These are phyloP conservation scores for Nakazawaea molendinolei DNA, from an alignment of 805 yeast genomes.

Conservation along the genomic window DNA sequence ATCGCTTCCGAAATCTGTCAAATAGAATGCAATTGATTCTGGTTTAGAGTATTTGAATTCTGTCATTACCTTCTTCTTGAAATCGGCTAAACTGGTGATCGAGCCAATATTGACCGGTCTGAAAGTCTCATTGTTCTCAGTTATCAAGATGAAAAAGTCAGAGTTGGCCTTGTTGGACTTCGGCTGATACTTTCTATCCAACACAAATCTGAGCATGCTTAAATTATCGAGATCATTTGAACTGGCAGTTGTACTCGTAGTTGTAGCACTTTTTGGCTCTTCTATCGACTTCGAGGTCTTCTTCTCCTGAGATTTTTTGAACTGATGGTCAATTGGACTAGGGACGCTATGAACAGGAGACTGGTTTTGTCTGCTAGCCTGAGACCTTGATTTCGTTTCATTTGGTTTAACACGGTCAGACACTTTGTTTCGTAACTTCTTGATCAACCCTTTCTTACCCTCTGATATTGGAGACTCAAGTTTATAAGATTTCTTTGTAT, in stretches of 20 bases:
- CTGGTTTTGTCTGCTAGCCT: not conserved
- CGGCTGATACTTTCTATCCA: constrained; percentile 34
- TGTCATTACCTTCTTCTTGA: constrained; percentile 34
- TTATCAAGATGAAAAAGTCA: constrained; percentile 42
- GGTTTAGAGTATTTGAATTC: constrained; percentile 28
- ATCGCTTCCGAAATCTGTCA: constrained; percentile 63
- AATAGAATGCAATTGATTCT: constrained; percentile 37
- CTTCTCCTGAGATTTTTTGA: not conserved
- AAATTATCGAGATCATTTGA: not conserved
- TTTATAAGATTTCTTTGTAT: constrained; percentile 22
- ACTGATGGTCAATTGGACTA: not conserved
- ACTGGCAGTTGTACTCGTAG: not conserved
- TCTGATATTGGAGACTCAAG: constrained; percentile 9
- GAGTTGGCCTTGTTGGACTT: constrained; percentile 24
- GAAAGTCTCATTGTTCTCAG: constrained; percentile 56
- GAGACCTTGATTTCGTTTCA: constrained; percentile 1
- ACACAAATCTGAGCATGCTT: constrained; percentile 12
- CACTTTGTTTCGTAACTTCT: constrained; percentile 8
- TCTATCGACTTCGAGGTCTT: not conserved
- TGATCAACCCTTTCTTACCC: constrained; percentile 7
- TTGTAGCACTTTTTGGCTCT: not conserved
- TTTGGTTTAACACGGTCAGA: constrained; percentile 3
- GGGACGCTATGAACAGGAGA: constrained; percentile 1
- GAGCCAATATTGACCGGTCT: constrained; percentile 37
- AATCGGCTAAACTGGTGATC: constrained; percentile 23